Conservation (phyloP, 2,329 filamentous ascomycete species). For the Venturiaceae sp. region DNA sequence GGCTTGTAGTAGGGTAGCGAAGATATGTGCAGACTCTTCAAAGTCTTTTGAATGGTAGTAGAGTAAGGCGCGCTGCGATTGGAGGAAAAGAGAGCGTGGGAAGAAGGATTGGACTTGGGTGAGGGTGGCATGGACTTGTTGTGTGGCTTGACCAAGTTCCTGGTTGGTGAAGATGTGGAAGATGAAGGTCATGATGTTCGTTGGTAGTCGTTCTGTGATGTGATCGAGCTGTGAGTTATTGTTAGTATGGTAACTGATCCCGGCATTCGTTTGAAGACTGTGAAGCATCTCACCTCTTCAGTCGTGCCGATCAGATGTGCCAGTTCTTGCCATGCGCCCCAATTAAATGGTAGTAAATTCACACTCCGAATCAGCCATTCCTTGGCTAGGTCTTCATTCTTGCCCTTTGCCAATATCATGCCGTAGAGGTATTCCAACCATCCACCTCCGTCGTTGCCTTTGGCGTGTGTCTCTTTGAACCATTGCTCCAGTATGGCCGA, state of each 20-base stretch:
- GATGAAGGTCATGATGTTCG: slow-evolving; percentile 87
- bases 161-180: slow-evolving; percentile 88
- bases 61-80: slow-evolving; percentile 80
- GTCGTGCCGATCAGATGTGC: slow-evolving; percentile 67
- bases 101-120: slow-evolving; percentile 76
- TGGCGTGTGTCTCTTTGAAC: slow-evolving; percentile 56
- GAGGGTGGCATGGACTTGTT: slow-evolving; percentile 63
- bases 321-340: slow-evolving; percentile 94
- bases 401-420: slow-evolving; percentile 79
- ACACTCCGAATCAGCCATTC: slow-evolving; percentile 83
- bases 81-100: slow-evolving; percentile 76
- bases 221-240: slow-evolving; percentile 52
- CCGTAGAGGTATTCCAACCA: slow-evolving; percentile 94
- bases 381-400: slow-evolving; percentile 78
- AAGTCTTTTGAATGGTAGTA: slow-evolving; percentile 83
- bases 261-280: background rate
- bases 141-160: slow-evolving; percentile 80
- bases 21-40: slow-evolving; percentile 52
- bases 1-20: slow-evolving; percentile 59
- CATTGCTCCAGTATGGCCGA: slow-evolving; percentile 69
- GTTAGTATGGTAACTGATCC: slow-evolving; percentile 4
- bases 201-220: slow-evolving; percentile 63
- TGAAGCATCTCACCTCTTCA: slow-evolving; percentile 61
- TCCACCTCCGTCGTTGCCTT: slow-evolving; percentile 63
- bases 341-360: slow-evolving; percentile 86